phyloP scores from a whole-genome alignment of 192 early-diverging fungal species.

The Phycomyces blakesleeanus region DNA sequence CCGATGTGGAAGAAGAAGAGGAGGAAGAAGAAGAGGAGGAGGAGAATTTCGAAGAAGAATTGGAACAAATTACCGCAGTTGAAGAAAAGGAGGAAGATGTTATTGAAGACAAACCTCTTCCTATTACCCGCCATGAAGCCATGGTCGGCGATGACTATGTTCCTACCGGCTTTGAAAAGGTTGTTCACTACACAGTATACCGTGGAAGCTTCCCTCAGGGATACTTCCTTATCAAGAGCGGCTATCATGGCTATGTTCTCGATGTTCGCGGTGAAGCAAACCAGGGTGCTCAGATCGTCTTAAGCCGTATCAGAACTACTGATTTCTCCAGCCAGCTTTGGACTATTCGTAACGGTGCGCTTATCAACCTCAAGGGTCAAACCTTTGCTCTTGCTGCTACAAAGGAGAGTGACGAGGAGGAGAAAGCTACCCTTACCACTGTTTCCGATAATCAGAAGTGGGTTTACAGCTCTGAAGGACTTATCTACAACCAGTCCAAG shows the following conservation, averaged over 20 bases:
- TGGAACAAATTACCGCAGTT: neutral
- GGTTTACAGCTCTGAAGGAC: conserved; percentile 16
- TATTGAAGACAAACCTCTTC: neutral
- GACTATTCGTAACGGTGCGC: conserved; percentile 20
- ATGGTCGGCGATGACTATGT: conserved; percentile 15
- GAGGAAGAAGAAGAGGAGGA: neutral
- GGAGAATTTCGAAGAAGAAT: neutral
- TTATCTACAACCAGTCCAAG: conserved; percentile 11
- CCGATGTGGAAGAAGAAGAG: conserved; percentile 6
- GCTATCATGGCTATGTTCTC: conserved; percentile 24
- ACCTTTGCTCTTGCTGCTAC: conserved; percentile 21
- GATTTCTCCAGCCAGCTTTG: conserved; percentile 32
- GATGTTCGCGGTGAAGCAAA: conserved; percentile 11
- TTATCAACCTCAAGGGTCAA: conserved; percentile 25
- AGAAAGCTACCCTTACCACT: neutral
- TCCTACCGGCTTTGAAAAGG: conserved; percentile 26
- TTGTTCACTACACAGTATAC: conserved; percentile 20
- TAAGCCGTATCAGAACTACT: conserved; percentile 13
- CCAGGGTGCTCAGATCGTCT: conserved; percentile 10
- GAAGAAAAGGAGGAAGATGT: conserved; percentile 2
- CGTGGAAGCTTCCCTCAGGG: conserved; percentile 20
- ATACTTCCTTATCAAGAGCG: conserved; percentile 32
- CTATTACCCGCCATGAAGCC: neutral
- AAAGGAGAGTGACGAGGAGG: neutral
- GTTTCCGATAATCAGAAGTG: conserved; percentile 19